These are phyloP conservation scores for Backusella luteola DNA, from an alignment of 192 early-diverging fungal species.

Conservation along the genomic window DNA sequence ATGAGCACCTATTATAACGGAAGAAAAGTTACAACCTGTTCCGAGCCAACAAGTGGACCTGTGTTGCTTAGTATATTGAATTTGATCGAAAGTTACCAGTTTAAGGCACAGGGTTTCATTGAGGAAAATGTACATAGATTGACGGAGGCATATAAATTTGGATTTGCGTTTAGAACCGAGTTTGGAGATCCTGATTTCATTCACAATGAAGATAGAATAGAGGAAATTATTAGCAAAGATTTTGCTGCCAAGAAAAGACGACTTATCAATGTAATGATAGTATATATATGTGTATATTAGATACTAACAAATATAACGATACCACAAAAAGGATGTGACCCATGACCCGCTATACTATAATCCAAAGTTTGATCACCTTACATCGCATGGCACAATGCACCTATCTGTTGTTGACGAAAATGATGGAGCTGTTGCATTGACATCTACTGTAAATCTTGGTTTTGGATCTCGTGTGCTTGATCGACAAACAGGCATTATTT, in stretches of 20 bases:
- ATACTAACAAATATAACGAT: background rate
- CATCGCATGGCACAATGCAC: slow-evolving; percentile 91
- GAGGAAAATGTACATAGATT: slow-evolving; percentile 76
- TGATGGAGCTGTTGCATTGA: slow-evolving; percentile 77
- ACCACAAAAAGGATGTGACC: slow-evolving; percentile 40
- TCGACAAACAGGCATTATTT: slow-evolving; percentile 78
- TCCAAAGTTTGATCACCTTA: slow-evolving; percentile 71
- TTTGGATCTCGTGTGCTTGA: slow-evolving; percentile 91
- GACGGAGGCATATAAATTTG: slow-evolving; percentile 85
- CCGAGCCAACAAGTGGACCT: slow-evolving; percentile 82
- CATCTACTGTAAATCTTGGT: slow-evolving; percentile 85
- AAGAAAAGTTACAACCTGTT: slow-evolving; percentile 63
- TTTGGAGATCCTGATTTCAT: slow-evolving; percentile 79
- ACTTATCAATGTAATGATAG: slow-evolving; percentile 58
- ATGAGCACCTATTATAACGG: slow-evolving; percentile 76
- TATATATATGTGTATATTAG: background rate
- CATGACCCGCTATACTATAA: slow-evolving; percentile 73
- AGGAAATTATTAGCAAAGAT: slow-evolving; percentile 66
- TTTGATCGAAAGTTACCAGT: slow-evolving; percentile 78
- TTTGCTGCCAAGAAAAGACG: slow-evolving; percentile 61
- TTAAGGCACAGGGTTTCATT: slow-evolving; percentile 52
- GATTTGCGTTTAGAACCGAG: slow-evolving; percentile 76
- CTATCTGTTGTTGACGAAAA: slow-evolving; percentile 74
- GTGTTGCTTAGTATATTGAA: slow-evolving; percentile 83
- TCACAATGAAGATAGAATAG: slow-evolving; percentile 57